Percentiles rank a stretch among this genome's conserved stretches.
Conservation (phyloP, 768 basidiomycete species). For the Suillus fuscotomentosus region DNA sequence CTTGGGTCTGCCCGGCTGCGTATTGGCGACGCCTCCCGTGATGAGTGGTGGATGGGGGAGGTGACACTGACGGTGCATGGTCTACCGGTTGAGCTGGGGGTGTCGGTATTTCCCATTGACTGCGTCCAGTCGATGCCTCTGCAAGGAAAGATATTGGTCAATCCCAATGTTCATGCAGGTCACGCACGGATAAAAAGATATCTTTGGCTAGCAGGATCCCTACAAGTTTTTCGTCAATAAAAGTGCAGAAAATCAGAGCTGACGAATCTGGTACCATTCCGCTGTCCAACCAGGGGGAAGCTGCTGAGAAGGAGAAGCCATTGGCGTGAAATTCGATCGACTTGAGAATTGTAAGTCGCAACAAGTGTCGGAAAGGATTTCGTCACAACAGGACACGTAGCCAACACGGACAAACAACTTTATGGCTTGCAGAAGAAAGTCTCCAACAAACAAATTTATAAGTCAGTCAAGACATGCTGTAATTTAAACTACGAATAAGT, state of each 20-base stretch:
- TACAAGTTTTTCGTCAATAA: conserved; percentile 32
- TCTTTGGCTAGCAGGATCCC: conserved; percentile 78
- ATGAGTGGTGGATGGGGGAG: conserved; percentile 38
- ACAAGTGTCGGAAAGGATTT: background rate
- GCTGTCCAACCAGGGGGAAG: conserved; percentile 91
- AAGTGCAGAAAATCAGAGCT: background rate
- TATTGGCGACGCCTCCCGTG: conserved; percentile 84
- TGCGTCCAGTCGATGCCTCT: conserved; percentile 83
- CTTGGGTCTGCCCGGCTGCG: conserved; percentile 91
- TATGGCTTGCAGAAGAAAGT: background rate
- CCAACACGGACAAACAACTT: conserved; percentile 20
- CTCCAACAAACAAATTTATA: background rate
- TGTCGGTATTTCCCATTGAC: conserved; percentile 86
- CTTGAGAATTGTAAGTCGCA: background rate
- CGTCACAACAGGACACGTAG: conserved; percentile 14
- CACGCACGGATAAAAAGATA: conserved; percentile 87
- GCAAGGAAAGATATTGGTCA: conserved; percentile 15
- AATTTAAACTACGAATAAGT: background rate
- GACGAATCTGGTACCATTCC: conserved; percentile 65
- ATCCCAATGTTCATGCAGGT: conserved; percentile 11
- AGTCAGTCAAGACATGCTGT: background rate
- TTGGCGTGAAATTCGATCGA: conserved; percentile 14
- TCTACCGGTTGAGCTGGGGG: conserved; percentile 37
- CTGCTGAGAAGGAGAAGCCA: conserved; percentile 57
- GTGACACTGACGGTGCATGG: conserved; percentile 43